These are phyloP conservation scores for Ganoderma sinense DNA, from an alignment of 1,284 basidiomycete genomes.

Conservation along the genomic window DNA sequence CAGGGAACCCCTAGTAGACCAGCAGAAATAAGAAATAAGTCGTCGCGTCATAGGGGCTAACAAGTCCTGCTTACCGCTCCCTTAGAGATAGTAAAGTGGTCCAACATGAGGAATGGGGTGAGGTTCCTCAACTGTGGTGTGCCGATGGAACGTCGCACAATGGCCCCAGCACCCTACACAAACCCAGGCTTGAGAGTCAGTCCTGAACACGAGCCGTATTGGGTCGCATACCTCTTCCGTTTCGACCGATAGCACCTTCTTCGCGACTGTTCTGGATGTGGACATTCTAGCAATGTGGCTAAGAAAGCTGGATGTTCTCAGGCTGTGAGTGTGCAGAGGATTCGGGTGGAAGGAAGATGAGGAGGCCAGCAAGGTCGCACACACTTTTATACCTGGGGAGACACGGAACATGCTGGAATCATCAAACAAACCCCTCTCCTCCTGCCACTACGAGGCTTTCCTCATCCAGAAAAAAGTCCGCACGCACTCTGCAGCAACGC, in stretches of 20 bases:
- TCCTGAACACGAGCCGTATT: background rate
- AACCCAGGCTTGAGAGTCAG: background rate
- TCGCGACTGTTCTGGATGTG: slow-evolving; percentile 74
- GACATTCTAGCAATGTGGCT: slow-evolving; percentile 33
- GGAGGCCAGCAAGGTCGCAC: background rate
- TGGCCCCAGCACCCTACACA: slow-evolving; percentile 80
- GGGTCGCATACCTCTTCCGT: slow-evolving; percentile 71
- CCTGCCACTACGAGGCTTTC: background rate
- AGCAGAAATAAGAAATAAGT: background rate
- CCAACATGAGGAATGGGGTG: slow-evolving; percentile 91
- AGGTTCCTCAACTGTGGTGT: slow-evolving; percentile 79
- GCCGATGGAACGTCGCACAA: slow-evolving; percentile 92
- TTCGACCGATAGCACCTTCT: slow-evolving; percentile 83
- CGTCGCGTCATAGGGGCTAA: background rate
- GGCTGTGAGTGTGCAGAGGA: slow-evolving; percentile 7
- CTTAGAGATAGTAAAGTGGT: slow-evolving; percentile 74
- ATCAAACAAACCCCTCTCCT: background rate
- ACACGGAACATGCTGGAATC: slow-evolving; percentile 28
- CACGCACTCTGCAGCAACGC: background rate
- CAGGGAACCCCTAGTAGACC: slow-evolving; percentile 65
- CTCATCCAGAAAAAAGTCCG: slow-evolving; percentile 1
- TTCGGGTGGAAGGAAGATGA: background rate
- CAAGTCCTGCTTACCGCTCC: slow-evolving; percentile 56
- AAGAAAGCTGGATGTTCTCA: slow-evolving; percentile 5
- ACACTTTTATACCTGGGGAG: slow-evolving; percentile 18